phyloP scores from a whole-genome alignment of 257 asterid genomes.

The Solanum rostratum region DNA sequence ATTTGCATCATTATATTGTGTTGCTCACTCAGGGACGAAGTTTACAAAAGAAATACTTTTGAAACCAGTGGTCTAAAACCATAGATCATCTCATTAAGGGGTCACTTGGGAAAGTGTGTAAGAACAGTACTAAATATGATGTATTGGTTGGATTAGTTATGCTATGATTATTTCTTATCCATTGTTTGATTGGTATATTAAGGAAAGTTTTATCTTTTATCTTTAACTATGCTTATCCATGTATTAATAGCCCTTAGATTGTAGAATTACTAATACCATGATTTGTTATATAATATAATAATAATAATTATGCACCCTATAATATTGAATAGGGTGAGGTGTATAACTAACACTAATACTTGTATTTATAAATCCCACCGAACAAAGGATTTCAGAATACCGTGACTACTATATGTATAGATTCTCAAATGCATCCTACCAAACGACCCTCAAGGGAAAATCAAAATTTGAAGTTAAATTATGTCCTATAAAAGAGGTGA shows the following conservation, averaged over 20 bases:
- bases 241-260: background rate
- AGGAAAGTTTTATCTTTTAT: background rate
- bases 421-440: too few relatives aligned
- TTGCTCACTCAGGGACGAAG: background rate
- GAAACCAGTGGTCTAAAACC: background rate
- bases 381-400: background rate
- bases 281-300: background rate
- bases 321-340: background rate
- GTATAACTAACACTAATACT: background rate
- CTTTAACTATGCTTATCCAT: background rate
- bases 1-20: background rate
- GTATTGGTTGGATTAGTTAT: background rate
- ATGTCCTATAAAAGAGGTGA: too few relatives aligned
- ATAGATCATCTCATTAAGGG: background rate
- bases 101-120: background rate
- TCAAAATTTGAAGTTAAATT: too few relatives aligned
- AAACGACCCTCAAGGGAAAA: too few relatives aligned
- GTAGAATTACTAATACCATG: background rate
- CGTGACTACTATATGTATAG: background rate
- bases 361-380: background rate
- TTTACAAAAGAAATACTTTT: background rate
- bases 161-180: background rate
- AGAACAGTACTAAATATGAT: background rate
- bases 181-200: background rate
- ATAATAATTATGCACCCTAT: background rate